phyloP scores from a whole-genome alignment of 371 early-diverging fungal genomes.

The Rhizopus microsporus region DNA sequence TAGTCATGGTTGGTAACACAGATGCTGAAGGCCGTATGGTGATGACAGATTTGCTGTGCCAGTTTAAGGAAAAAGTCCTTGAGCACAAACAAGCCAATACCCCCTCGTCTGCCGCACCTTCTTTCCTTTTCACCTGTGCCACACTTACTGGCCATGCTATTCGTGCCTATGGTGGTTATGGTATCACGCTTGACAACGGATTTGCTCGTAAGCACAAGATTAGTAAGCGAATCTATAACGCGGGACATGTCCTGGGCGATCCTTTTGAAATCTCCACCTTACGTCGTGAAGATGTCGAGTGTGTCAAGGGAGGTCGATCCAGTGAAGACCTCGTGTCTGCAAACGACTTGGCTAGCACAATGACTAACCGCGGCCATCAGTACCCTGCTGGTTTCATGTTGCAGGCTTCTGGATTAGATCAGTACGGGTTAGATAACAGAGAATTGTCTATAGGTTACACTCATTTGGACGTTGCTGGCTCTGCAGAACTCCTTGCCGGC shows the following conservation, averaged over 20 bases:
- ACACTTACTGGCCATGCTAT: slow-evolving; percentile 89
- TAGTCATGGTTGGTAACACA: slow-evolving; percentile 82
- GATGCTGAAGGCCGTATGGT: slow-evolving; percentile 94
- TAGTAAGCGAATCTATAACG: slow-evolving; percentile 63
- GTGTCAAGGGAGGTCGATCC: slow-evolving; percentile 64
- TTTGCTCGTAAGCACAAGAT: slow-evolving; percentile 70
- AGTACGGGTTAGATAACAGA: slow-evolving; percentile 68
- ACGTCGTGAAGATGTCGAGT: slow-evolving; percentile 79
- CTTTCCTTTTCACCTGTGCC: slow-evolving; percentile 80
- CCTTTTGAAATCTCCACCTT: slow-evolving; percentile 83
- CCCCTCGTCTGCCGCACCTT: slow-evolving; percentile 41
- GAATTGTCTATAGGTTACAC: slow-evolving; percentile 74
- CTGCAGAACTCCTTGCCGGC: slow-evolving; percentile 65
- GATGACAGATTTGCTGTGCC: slow-evolving; percentile 82
- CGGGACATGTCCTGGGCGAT: slow-evolving; percentile 77
- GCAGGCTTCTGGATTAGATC: slow-evolving; percentile 75
- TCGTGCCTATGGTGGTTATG: slow-evolving; percentile 79
- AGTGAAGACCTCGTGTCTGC: slow-evolving; percentile 84
- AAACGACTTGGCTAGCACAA: slow-evolving; percentile 70
- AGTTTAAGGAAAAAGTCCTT: slow-evolving; percentile 75
- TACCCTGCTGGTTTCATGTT: slow-evolving; percentile 88
- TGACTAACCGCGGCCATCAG: slow-evolving; percentile 84
- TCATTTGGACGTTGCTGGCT: slow-evolving; percentile 87
- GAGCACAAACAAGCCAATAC: slow-evolving; percentile 49
- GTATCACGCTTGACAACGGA: slow-evolving; percentile 79